These are phyloP conservation scores for Lagenaria siceraria DNA, from an alignment of 306 rosid species.

Conservation along the genomic window DNA sequence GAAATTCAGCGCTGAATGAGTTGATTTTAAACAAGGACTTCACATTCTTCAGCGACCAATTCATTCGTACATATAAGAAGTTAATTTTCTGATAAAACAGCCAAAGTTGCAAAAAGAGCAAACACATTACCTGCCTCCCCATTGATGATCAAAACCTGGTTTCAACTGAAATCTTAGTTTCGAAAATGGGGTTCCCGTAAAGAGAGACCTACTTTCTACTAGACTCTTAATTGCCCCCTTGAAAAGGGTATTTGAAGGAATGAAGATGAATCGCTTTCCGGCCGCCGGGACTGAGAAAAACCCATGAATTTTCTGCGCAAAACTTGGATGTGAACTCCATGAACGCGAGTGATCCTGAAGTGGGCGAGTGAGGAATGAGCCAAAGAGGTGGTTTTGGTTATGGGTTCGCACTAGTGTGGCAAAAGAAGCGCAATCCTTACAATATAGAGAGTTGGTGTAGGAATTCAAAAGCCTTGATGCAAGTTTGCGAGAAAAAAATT, in stretches of 20 bases:
- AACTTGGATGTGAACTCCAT: constrained; percentile 22
- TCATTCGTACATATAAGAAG: not conserved
- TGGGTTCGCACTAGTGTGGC: constrained; percentile 20
- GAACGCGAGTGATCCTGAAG: constrained; percentile 17
- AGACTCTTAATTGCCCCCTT: constrained; percentile 14
- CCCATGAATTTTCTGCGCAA: constrained; percentile 20
- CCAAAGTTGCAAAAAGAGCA: not conserved
- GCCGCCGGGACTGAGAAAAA: constrained; percentile 28
- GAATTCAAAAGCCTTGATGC: constrained; percentile 22
- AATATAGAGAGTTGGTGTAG: constrained; percentile 9
- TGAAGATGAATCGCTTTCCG: constrained; percentile 13
- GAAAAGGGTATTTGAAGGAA: constrained; percentile 25
- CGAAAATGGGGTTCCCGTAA: constrained; percentile 22
- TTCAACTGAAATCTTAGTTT: constrained; percentile 19
- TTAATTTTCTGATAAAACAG: not conserved
- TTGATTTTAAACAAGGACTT: not conserved
- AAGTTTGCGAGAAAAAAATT: constrained; percentile 21
- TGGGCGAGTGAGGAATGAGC: constrained; percentile 13
- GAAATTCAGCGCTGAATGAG: not conserved
- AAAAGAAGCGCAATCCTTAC: constrained; percentile 17
- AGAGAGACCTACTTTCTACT: constrained; percentile 14
- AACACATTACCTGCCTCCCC: constrained; percentile 37
- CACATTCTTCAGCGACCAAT: not conserved
- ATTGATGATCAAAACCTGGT: constrained; percentile 7
- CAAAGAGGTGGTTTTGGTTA: constrained; percentile 15